Percentiles rank a stretch among this genome's conserved stretches.
phyloP scores from a whole-genome alignment of 768 basidiomycete genomes.

The Coprinellus aureogranulatus region DNA sequence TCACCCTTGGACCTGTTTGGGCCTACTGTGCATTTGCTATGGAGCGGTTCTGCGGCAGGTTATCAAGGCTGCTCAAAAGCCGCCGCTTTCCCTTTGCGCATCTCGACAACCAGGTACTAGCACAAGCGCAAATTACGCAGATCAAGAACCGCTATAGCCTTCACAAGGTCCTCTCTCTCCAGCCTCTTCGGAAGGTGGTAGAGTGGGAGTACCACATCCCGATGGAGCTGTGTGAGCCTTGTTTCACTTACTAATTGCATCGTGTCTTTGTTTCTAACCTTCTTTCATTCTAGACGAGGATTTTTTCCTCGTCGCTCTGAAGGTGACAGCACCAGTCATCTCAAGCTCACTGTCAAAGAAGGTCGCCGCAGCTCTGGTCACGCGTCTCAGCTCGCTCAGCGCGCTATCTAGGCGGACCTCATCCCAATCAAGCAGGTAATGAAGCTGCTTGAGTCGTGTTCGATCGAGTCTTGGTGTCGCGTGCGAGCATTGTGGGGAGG shows the following conservation, averaged over 20 bases:
- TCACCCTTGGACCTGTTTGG: constrained; percentile 38
- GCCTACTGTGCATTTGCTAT: constrained; percentile 36
- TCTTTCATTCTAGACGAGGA: not conserved
- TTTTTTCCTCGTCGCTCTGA: not conserved
- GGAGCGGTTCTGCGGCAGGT: constrained; percentile 32
- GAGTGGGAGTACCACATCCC: not conserved
- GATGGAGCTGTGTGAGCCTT: not conserved
- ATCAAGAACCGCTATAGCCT: not conserved
- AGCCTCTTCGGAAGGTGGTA: not conserved
- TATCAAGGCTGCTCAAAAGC: constrained; percentile 26
- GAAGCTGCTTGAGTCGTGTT: not conserved
- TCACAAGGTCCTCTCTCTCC: not conserved
- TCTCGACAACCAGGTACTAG: constrained; percentile 2
- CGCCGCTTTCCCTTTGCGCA: constrained; percentile 21
- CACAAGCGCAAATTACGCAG: not conserved
- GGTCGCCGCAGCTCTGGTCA: not conserved
- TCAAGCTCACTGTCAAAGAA: not conserved
- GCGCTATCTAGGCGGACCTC: not conserved
- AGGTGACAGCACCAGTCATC: not conserved
- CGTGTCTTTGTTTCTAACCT: too few relatives aligned
- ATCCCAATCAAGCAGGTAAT: not conserved
- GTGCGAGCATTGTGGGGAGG: not conserved
- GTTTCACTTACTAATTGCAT: not conserved
- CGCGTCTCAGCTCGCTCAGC: not conserved
- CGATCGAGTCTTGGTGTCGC: not conserved